A percentile compares a stretch with the other conserved stretches of the same genome.
These are phyloP conservation scores for Dactylellina parvicollis DNA, from an alignment of 2,329 filamentous ascomycete genomes.

Conservation along the genomic window DNA sequence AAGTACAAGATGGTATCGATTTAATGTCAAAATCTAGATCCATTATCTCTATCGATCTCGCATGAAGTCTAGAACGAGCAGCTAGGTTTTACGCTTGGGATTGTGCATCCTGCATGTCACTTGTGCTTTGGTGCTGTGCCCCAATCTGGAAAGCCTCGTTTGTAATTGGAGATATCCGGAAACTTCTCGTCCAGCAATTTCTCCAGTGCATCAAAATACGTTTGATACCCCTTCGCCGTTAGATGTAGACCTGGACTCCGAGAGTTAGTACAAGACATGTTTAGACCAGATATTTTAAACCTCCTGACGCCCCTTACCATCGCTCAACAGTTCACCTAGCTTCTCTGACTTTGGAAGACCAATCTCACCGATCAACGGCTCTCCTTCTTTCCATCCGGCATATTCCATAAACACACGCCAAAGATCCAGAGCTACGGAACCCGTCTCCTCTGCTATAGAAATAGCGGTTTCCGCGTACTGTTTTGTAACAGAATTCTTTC, in stretches of 20 bases:
- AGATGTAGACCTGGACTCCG: slow-evolving; percentile 65
- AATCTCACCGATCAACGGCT: slow-evolving; percentile 68
- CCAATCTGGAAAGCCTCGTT: slow-evolving; percentile 68
- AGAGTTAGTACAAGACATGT: slow-evolving; percentile 60
- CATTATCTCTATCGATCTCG: no score
- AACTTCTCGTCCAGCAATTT: slow-evolving; percentile 65
- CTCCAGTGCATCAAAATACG: slow-evolving; percentile 68
- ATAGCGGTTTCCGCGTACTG: slow-evolving; percentile 74
- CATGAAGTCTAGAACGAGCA: no score
- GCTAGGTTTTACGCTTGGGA: no score
- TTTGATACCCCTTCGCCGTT: slow-evolving; percentile 67
- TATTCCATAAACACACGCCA: slow-evolving; percentile 80
- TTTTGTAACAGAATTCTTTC: slow-evolving; percentile 71
- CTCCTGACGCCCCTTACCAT: slow-evolving; percentile 64
- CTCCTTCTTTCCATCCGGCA: slow-evolving; percentile 66
- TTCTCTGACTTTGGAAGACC: slow-evolving; percentile 69
- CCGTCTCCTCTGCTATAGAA: slow-evolving; percentile 68
- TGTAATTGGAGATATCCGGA: slow-evolving; percentile 68
- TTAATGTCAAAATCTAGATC: no score
- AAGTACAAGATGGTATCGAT: no score
- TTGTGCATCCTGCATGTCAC: no score
- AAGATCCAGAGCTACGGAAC: slow-evolving; percentile 77
- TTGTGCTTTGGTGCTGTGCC: slow-evolving; percentile 61
- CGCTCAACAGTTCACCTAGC: slow-evolving; percentile 66
- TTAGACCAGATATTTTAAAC: background rate